Evolutionary conservation across 2,329 filamentous ascomycete genomes (phyloP).

Genomic region (Talaromyces islandicus): DNA sequence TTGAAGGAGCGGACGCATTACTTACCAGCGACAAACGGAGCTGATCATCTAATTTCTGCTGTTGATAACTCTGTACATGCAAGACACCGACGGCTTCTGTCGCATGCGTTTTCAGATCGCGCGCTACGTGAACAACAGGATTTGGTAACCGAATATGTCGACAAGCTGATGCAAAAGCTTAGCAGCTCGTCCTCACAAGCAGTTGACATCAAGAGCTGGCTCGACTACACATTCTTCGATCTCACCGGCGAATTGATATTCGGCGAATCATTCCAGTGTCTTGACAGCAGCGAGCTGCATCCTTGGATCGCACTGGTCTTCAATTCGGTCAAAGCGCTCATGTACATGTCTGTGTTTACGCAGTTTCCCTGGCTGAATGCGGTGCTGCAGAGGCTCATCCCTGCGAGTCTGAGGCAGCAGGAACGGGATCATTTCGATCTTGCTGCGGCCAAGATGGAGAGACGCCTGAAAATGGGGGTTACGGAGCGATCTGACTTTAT

Average conservation of each 20-base stretch:
- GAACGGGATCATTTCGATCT: not conserved
- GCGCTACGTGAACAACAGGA: not conserved
- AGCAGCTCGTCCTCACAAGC: not conserved
- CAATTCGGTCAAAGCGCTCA: conserved; percentile 30
- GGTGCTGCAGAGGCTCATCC: not conserved
- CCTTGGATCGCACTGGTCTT: conserved; percentile 36
- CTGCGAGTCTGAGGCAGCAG: not conserved
- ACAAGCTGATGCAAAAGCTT: not conserved
- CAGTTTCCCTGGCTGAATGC: not conserved
- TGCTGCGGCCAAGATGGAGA: not conserved
- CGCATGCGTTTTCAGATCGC: not conserved
- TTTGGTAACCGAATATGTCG: not conserved
- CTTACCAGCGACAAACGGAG: not conserved
- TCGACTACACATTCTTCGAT: conserved; percentile 33
- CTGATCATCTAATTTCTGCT: not conserved
- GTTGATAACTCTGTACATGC: not conserved
- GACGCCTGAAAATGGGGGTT: not conserved
- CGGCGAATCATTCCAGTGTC: conserved; percentile 34
- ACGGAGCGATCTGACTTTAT: not conserved
- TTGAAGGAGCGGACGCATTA: not conserved
- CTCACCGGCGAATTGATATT: conserved; percentile 35
- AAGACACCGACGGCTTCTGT: not conserved
- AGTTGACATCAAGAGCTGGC: conserved; percentile 18
- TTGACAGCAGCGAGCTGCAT: conserved; percentile 31
- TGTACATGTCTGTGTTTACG: not conserved